Base-by-base conservation (phyloP, 1,284 basidiomycete species). In the Ustilago curta region DNA sequence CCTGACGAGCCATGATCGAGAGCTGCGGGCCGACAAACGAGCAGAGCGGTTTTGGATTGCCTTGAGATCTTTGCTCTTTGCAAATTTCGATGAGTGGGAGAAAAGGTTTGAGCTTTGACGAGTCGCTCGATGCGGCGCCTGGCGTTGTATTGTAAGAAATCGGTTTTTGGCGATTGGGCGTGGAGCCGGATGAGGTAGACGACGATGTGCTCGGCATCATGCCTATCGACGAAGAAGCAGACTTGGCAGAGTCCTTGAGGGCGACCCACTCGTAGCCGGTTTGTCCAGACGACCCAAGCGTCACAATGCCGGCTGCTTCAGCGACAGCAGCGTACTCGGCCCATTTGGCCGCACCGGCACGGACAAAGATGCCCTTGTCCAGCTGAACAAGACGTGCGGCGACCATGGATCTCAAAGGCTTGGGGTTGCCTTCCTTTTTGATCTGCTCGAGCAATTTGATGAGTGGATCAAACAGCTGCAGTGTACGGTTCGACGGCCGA, bases 221-320 rank as follows among this genome's bases (percentile, higher is more conserved):
- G 5, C 62, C 58, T 3, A 58, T 42, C 14, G 59, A 60, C n/a
- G 55, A 19, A 16, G 60, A 56, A 16, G 62, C 48, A 51, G 61
- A 45, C 27, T 55, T 59, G 51, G 61, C 54, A 29, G 52, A 37
- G 19, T 69, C 71, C 5, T 56, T 59, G 25, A 82, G 64, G 3
- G 78, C 55, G 18, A 82, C 71, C 80, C 78, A 82, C 48, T 82
- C 80, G 9, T 49, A 57, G 16, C 80, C 80, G 14, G 77, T 8
- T 29, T 57, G 45, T 4, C 70, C 68, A 3, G 61, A 65, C 18
- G 62, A 60, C 14, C 80, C 80, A 14, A 82, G 71, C 12, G 45
- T 67, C 11, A 82, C 68, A 47, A 79, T 73, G 4, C 75, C 80
- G 2, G 78, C 77, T 6, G 79, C 78, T 50, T 78, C 74, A 4